Percentiles rank a stretch among this genome's conserved stretches.
Conservation (phyloP, 805 yeast species). For the Kodamaea nitidulidarum region DNA sequence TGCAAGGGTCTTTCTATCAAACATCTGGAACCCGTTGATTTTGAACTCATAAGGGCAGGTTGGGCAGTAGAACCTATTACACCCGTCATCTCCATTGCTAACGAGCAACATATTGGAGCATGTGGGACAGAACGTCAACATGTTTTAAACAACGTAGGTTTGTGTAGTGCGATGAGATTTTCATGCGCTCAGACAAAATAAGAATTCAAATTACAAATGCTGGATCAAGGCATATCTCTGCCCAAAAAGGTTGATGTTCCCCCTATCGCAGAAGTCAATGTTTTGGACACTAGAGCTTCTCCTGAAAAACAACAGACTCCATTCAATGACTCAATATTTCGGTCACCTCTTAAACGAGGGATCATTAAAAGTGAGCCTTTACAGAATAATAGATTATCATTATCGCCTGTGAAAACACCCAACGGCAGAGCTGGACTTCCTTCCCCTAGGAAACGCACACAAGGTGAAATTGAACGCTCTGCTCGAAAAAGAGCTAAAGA, state of each 20-base stretch:
- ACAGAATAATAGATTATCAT: conserved; percentile 9
- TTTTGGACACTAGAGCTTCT: conserved; percentile 3
- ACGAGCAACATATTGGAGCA: conserved; percentile 88
- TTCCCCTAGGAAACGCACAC: conserved; percentile 39
- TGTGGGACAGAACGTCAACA: conserved; percentile 93
- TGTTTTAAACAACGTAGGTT: conserved; percentile 19
- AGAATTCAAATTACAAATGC: neutral
- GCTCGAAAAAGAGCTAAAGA: conserved; percentile 47
- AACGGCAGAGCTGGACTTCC: conserved; percentile 45
- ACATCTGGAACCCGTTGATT: conserved; percentile 77
- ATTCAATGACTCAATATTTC: conserved; percentile 13
- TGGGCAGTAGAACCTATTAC: conserved; percentile 76
- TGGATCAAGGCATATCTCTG: no score
- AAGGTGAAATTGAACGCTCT: conserved; percentile 38
- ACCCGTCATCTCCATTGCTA: conserved; percentile 49
- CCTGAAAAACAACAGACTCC: neutral
- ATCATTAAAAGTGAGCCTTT: conserved; percentile 19
- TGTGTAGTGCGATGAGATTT: conserved; percentile 7
- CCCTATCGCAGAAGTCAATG: no score
- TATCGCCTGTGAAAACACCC: conserved; percentile 33
- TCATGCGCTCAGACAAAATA: conserved; percentile 1
- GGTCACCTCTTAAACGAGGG: conserved; percentile 36
- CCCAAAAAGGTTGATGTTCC: no score
- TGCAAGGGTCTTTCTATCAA: conserved; percentile 75
- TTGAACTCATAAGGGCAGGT: conserved; percentile 96